Evolutionary conservation across 176 grass and related monocot species (phyloP).

Genomic region (Zoysia japonica): DNA sequence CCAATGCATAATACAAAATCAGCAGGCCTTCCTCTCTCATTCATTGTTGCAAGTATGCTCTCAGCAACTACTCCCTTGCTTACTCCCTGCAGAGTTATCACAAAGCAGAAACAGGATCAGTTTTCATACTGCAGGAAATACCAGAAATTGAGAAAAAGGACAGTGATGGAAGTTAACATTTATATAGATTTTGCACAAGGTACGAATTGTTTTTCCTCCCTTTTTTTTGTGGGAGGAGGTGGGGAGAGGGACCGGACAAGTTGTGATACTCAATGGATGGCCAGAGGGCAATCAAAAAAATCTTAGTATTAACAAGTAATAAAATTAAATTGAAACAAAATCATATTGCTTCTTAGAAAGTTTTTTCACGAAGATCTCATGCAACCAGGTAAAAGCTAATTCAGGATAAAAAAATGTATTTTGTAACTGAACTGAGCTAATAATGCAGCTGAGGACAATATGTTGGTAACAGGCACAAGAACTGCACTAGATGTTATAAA

Average conservation of each 20-base stretch:
- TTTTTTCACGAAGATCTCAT: no score
- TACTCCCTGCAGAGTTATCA: conserved; percentile 63
- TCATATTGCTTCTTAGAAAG: background rate
- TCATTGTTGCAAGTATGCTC: conserved; percentile 81
- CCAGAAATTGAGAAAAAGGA: background rate
- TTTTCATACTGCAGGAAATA: background rate
- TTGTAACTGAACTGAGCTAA: background rate
- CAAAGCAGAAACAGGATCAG: conserved; percentile 18
- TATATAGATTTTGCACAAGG: background rate
- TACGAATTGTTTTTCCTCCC: background rate
- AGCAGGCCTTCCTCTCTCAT: conserved; percentile 59
- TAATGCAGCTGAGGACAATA: background rate
- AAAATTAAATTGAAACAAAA: conserved; percentile 1
- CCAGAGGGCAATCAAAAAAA: background rate
- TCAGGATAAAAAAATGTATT: no score
- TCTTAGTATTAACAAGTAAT: conserved; percentile 2
- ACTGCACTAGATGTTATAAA: background rate
- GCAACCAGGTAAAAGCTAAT: no score
- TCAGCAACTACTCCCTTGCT: conserved; percentile 88
- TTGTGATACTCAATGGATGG: background rate
- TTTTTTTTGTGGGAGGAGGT: no score
- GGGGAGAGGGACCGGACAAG: background rate
- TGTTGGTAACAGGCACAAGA: conserved; percentile 14
- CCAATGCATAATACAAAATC: conserved; percentile 91
- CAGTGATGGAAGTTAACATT: background rate